Conservation (phyloP, 164 flowering plant genomes). For the Santalum album region DNA sequence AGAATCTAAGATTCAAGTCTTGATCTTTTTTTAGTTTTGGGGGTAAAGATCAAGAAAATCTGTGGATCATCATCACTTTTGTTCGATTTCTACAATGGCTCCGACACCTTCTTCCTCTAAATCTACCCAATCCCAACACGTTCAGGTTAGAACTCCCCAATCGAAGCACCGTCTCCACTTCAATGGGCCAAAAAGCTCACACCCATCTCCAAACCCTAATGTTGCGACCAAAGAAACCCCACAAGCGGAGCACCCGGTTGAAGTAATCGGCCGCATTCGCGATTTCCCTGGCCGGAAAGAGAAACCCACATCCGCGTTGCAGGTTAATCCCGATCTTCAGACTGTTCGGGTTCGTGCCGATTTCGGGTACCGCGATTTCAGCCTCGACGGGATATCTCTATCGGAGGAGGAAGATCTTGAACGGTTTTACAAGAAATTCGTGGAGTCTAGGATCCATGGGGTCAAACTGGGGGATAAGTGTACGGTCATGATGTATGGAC, state of each 20-base stretch:
- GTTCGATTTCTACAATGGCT: conserved; percentile 57
- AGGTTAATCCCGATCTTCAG: conserved; percentile 39
- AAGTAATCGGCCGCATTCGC: conserved; percentile 76
- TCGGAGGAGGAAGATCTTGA: conserved; percentile 88
- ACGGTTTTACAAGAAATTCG: conserved; percentile 67
- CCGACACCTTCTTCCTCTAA: conserved; percentile 49
- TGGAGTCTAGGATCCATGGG: conserved; percentile 66
- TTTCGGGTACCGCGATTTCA: conserved; percentile 82
- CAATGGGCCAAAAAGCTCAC: conserved; percentile 18
- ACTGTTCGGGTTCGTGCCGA: conserved; percentile 63
- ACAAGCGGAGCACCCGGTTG: conserved; percentile 78
- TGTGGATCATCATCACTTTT: conserved; percentile 8
- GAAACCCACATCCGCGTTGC: conserved; percentile 38
- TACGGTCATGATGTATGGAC: conserved; percentile 96
- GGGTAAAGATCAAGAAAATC: not conserved
- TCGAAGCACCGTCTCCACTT: conserved; percentile 51
- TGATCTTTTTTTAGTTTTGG: not conserved
- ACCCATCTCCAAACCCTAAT: conserved; percentile 47
- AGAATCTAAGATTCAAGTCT: not conserved
- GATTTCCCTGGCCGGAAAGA: conserved; percentile 55
- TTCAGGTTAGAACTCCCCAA: conserved; percentile 52
- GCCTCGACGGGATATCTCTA: conserved; percentile 75
- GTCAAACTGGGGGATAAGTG: conserved; percentile 85
- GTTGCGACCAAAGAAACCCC: no score
- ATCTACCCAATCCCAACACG: conserved; percentile 21